Percentiles rank a stretch among this genome's conserved stretches.
Evolutionary conservation across 495 filamentous ascomycete species (phyloP).

Genomic region (Podospora australis): DNA sequence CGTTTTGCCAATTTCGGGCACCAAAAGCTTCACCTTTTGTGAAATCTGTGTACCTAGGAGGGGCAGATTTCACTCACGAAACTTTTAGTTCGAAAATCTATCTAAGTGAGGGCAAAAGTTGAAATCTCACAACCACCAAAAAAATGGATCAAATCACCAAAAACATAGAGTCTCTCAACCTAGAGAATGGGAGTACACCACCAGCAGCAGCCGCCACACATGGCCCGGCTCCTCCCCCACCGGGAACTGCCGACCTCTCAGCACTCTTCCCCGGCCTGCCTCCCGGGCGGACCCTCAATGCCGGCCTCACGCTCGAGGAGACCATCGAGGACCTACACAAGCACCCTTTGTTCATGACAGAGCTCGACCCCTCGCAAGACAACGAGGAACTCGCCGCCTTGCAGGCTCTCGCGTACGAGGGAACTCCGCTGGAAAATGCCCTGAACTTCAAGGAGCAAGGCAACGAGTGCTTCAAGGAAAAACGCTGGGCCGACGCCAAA

Average conservation of each 20-base stretch:
- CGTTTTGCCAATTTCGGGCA: too few species aligned
- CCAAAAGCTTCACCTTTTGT: too few species aligned
- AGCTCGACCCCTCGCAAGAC: conserved; percentile 54
- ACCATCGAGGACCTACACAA: conserved; percentile 69
- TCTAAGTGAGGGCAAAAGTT: too few species aligned
- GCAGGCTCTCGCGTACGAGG: conserved; percentile 86
- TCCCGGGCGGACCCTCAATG: conserved; percentile 48
- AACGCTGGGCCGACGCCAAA: conserved; percentile 74
- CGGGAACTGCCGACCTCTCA: conserved; percentile 6
- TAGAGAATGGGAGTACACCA: conserved; percentile 4
- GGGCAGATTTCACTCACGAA: too few species aligned
- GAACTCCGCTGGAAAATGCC: conserved; percentile 73
- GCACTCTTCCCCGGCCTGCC: conserved; percentile 43
- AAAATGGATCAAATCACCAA: conserved; percentile 14
- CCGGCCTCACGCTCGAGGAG: conserved; percentile 61
- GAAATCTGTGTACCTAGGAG: too few species aligned
- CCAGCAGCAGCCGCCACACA: conserved; percentile 16
- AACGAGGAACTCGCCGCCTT: conserved; percentile 80
- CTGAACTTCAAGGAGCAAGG: conserved; percentile 78
- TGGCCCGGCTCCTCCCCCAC: not conserved
- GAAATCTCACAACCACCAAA: not conserved
- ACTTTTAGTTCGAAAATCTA: too few species aligned
- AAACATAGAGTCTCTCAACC: conserved; percentile 6
- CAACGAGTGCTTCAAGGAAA: conserved; percentile 73
- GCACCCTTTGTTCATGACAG: conserved; percentile 91